A percentile compares a stretch with the other conserved stretches of the same genome.
These are phyloP conservation scores for Mollisiaceae sp. DNA, from an alignment of 2,329 filamentous ascomycete species.

Conservation along the genomic window DNA sequence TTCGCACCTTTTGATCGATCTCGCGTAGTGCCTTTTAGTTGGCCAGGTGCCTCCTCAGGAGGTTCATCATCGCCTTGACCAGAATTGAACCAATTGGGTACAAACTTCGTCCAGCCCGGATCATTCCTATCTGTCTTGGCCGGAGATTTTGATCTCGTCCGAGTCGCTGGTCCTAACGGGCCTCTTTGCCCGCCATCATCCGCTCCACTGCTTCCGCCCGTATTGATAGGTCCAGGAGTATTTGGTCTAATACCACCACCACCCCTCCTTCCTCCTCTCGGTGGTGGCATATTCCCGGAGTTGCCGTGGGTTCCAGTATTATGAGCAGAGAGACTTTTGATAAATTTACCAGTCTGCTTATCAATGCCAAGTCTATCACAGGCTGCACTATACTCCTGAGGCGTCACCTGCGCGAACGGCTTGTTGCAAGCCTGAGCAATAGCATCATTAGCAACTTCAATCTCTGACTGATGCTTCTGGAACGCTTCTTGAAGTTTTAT, in stretches of 20 bases:
- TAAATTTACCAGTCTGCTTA: conserved; percentile 1
- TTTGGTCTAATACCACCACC: too few species aligned
- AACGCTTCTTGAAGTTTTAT: conserved; percentile 13
- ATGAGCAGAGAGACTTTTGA: too few species aligned
- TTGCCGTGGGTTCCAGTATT: too few species aligned
- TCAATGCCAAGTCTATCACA: background rate
- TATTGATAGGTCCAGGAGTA: too few species aligned
- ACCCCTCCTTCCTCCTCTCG: too few species aligned
- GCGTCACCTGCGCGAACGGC: background rate
- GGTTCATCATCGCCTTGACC: background rate
- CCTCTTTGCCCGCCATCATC: too few species aligned
- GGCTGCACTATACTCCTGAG: background rate
- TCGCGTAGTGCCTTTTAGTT: too few species aligned
- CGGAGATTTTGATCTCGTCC: background rate
- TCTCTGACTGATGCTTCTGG: background rate
- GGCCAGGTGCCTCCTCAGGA: background rate
- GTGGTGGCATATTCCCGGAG: too few species aligned
- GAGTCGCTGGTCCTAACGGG: too few species aligned
- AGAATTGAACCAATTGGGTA: background rate
- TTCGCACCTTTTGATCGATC: too few species aligned
- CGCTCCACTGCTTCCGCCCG: too few species aligned
- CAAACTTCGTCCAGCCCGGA: background rate
- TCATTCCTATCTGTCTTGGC: background rate
- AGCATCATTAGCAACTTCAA: background rate
- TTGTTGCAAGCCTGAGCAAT: background rate